phyloP scores from a whole-genome alignment of 495 filamentous ascomycete species.

The Chaetomium cochliodes region DNA sequence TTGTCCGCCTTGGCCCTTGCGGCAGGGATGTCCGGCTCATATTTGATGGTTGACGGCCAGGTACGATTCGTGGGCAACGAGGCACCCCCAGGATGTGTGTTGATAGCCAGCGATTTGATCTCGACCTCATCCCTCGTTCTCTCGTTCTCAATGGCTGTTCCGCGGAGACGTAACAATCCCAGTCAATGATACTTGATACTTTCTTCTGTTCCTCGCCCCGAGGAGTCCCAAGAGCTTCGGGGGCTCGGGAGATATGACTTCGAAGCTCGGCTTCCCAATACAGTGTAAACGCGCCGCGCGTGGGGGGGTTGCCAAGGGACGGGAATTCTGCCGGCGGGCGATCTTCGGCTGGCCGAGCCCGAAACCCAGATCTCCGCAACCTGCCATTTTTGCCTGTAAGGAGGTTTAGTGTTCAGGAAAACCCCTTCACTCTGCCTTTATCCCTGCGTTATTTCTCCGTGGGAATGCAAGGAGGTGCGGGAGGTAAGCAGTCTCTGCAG shows the following conservation, averaged over 20 bases:
- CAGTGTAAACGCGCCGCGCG: conserved; percentile 5
- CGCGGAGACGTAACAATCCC: conserved; percentile 18
- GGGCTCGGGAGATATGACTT: neutral
- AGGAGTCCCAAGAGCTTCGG: conserved; percentile 12
- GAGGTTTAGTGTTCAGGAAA: conserved; percentile 12
- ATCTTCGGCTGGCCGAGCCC: conserved; percentile 8
- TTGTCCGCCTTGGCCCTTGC: conserved; percentile 28
- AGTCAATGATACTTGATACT: neutral
- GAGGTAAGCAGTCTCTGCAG: neutral
- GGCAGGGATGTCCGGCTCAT: conserved; percentile 1
- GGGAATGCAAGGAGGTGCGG: neutral
- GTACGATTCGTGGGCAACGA: no score
- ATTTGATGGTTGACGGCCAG: neutral
- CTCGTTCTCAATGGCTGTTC: neutral
- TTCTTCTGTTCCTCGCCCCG: neutral
- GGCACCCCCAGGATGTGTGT: neutral
- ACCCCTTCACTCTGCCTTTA: neutral
- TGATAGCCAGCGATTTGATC: neutral
- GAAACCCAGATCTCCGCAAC: conserved; percentile 21
- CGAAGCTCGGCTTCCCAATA: neutral
- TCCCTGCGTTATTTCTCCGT: conserved; percentile 24
- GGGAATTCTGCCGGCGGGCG: conserved; percentile 24
- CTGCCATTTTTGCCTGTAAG: conserved; percentile 23
- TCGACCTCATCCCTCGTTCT: neutral
- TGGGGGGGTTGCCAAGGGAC: neutral